phyloP scores from a whole-genome alignment of 2,329 filamentous ascomycete species.

The Neonectria neomacrospora region DNA sequence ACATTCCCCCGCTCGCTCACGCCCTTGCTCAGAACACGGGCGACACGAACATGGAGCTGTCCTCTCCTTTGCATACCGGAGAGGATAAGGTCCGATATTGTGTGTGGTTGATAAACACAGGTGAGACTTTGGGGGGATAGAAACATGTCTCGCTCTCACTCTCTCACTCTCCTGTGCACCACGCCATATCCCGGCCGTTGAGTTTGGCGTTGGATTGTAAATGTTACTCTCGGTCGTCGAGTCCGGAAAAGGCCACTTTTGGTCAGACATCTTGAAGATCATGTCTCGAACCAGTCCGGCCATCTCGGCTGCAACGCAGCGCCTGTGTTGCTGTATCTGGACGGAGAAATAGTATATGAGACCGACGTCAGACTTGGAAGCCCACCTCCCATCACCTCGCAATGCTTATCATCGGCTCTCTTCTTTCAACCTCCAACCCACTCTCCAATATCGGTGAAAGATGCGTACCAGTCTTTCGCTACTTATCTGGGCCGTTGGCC shows the following conservation, averaged over 20 bases:
- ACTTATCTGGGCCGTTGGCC: slow-evolving; percentile 17
- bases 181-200: neutral
- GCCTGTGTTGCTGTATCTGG: neutral
- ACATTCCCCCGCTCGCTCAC: neutral
- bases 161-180: neutral
- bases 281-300: neutral
- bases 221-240: neutral
- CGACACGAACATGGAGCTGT: neutral
- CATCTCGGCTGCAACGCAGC: neutral
- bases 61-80: neutral
- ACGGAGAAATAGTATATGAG: neutral
- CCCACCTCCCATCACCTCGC: neutral
- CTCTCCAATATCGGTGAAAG: slow-evolving; percentile 1
- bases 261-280: neutral
- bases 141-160: too few relatives aligned
- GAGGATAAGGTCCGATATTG: neutral
- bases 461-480: slow-evolving; percentile 30
- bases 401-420: neutral
- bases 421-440: neutral
- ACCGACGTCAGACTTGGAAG: neutral
- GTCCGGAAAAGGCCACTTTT: neutral
- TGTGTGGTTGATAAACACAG: neutral
- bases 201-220: neutral
- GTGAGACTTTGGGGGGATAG: neutral
- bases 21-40: neutral